Evolutionary conservation across 2,329 filamentous ascomycete species (phyloP).

Genomic region (Aschersonia sp.): DNA sequence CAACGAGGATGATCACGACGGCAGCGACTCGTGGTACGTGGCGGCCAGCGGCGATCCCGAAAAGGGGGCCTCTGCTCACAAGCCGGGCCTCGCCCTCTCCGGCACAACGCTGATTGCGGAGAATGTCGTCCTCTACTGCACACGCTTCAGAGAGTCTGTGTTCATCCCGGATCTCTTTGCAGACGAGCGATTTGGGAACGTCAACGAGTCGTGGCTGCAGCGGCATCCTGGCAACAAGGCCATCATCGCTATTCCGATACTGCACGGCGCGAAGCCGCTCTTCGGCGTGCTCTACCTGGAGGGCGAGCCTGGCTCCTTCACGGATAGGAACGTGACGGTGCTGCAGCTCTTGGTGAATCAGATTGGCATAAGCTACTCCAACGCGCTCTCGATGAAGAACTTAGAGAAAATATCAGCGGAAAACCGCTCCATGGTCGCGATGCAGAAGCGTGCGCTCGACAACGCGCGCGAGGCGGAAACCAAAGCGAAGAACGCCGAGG

Average conservation of each 20-base stretch:
- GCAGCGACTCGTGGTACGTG: conserved; percentile 48
- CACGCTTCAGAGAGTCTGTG: conserved; percentile 60
- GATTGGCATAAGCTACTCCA: conserved; percentile 58
- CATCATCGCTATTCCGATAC: conserved; percentile 67
- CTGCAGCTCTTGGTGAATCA: conserved; percentile 63
- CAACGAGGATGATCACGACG: conserved; percentile 24
- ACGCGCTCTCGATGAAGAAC: conserved; percentile 51
- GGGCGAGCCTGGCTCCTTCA: conserved; percentile 60
- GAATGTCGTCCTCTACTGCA: conserved; percentile 63
- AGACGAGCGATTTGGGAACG: conserved; percentile 67
- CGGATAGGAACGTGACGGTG: conserved; percentile 54
- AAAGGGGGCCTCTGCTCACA: conserved; percentile 49
- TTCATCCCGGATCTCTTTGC: conserved; percentile 60
- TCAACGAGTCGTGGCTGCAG: conserved; percentile 52
- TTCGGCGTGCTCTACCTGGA: conserved; percentile 66
- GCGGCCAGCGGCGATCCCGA: conserved; percentile 62
- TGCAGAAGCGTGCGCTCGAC: conserved; percentile 59
- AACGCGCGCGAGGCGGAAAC: conserved; percentile 60
- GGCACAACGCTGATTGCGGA: conserved; percentile 57
- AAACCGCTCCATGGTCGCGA: conserved; percentile 62
- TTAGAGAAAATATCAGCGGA: conserved; percentile 65
- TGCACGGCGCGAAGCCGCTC: conserved; percentile 54
- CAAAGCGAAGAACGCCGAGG: conserved; percentile 64
- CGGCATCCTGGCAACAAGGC: conserved; percentile 56
- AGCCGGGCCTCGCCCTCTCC: conserved; percentile 47